Base-by-base conservation (phyloP, 768 basidiomycete species). In the Mycena latifolia region DNA sequence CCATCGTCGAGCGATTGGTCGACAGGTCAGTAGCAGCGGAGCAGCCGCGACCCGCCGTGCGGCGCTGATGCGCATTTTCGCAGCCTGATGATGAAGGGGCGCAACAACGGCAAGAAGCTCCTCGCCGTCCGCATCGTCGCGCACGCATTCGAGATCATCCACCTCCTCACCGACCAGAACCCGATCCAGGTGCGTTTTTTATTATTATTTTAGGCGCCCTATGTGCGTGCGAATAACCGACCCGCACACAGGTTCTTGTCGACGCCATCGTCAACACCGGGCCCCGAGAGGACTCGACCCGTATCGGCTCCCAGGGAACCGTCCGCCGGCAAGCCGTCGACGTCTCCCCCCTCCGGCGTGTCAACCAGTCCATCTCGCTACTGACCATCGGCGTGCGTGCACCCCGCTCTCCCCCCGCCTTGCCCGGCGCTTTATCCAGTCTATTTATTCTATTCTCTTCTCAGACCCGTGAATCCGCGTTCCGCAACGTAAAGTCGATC, bases 51-150 rank as follows among this genome's bases (percentile, higher is more conserved):
- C 11, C 10, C 5, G 15, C 11, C 14, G 37, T 14, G 37, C 14
- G 7, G 37, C 10, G 37, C 9, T 20, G 7, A 24, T 17, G n/a
- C 22, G 52, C 5, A 22, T 5, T 62, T 18, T 39, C 15, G 15
- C 72, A 97, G 95, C 81, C 84, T 99, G 79, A 99, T 99, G 98
- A 99, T 99, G 98, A 98, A 99, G 85, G 98, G 98, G 67, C 96
- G 98, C 82, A 99, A 99, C 91, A 99, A 96, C 84, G 98, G 98
- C 78, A 98, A 99, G 88, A 99, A 99, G 85, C 91, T 99, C 79
- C 84, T 99, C 81, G 92, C 98, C 75, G 94, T 99, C 81, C 95
- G 98, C 82, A 99, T 99, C 76, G 98, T 99, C 76, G 94, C 95
- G 65, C 98, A 99, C 82, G 94, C 98, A 37, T 99, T 99, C 80